A percentile compares a stretch with the other conserved stretches of the same genome.
Conservation (phyloP, 306 rosid species). For the Medicago lupulina region DNA sequence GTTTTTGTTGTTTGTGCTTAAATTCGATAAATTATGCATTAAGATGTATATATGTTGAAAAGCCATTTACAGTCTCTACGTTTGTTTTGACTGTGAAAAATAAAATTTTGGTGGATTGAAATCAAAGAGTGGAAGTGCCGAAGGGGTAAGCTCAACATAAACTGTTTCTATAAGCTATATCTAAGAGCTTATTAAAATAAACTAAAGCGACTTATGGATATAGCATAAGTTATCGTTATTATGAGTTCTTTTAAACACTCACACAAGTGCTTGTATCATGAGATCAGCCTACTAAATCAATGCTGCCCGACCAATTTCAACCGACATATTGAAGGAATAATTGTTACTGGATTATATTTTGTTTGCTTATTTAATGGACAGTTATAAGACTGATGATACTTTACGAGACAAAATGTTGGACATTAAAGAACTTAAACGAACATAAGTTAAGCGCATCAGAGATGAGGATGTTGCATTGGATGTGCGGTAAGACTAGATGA, state of each 20-base stretch:
- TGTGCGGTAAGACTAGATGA: too few relatives aligned
- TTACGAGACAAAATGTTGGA: too few relatives aligned
- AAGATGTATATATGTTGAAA: neutral
- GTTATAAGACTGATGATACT: too few relatives aligned
- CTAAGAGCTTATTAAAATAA: neutral
- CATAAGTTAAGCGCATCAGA: too few relatives aligned
- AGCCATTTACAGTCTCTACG: neutral
- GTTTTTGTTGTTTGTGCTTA: neutral
- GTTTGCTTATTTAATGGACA: conserved; percentile 2
- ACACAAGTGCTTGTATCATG: neutral
- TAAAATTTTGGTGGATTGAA: neutral
- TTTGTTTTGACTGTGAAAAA: neutral
- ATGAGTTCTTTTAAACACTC: neutral
- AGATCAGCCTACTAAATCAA: conserved; percentile 1
- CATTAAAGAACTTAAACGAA: too few relatives aligned
- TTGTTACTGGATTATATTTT: neutral
- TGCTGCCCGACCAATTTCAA: conserved; percentile 7
- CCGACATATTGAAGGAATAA: neutral
- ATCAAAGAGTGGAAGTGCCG: neutral
- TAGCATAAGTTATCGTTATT: neutral
- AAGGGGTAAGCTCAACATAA: neutral
- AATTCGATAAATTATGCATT: neutral
- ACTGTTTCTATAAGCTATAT: neutral
- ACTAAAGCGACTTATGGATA: neutral
- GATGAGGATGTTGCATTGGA: too few relatives aligned